phyloP scores from a whole-genome alignment of 768 basidiomycete species.

The Hydnomerulius pinastri region DNA sequence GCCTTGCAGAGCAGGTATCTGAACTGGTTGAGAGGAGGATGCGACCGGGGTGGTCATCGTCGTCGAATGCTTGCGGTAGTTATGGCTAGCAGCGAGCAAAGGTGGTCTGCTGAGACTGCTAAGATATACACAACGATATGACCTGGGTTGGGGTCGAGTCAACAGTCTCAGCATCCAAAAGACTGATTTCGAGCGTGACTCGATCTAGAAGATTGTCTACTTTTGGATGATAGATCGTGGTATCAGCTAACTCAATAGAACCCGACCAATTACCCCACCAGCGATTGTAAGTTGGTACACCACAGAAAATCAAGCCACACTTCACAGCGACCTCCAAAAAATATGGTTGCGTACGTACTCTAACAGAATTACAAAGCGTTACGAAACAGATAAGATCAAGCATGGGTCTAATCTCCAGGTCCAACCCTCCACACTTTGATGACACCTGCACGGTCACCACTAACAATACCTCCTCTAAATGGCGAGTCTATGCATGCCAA shows the following conservation, averaged over 20 bases:
- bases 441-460: conserved; percentile 85
- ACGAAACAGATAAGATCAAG: conserved; percentile 11
- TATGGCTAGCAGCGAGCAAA: background rate
- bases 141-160: conserved; percentile 30
- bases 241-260: background rate
- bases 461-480: conserved; percentile 90
- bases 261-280: background rate
- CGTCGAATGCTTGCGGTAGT: conserved; percentile 27
- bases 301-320: too few relatives aligned
- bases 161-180: conserved; percentile 37
- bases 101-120: conserved; percentile 10
- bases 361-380: background rate
- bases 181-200: conserved; percentile 19
- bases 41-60: conserved; percentile 57
- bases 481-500: conserved; percentile 88
- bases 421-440: conserved; percentile 91
- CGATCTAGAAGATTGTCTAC: conserved; percentile 12
- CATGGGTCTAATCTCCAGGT: conserved; percentile 36
- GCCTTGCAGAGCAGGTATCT: conserved; percentile 45
- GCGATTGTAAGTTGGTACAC: background rate
- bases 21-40: conserved; percentile 55
- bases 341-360: too few relatives aligned
- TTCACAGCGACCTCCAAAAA: too few relatives aligned
- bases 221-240: conserved; percentile 24
- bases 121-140: conserved; percentile 25